phyloP scores from a whole-genome alignment of 805 yeast genomes.

The Kodamaea leandrae region DNA sequence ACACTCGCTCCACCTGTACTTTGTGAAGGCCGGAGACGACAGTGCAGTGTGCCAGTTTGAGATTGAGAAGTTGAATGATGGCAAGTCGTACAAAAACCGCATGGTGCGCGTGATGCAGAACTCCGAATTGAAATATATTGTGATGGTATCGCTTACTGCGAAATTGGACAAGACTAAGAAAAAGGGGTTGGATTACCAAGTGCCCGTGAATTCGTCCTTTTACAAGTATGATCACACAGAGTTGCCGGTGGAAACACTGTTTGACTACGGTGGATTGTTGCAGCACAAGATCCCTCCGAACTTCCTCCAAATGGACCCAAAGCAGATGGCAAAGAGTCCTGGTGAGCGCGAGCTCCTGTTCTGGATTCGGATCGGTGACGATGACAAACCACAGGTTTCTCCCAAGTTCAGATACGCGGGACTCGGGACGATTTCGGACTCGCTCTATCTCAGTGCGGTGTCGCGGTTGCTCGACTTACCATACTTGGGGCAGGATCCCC shows the following conservation, averaged over 20 bases:
- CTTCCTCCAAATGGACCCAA: constrained; percentile 21
- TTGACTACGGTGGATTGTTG: constrained; percentile 16
- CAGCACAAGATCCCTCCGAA: constrained; percentile 30
- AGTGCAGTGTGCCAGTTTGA: constrained; percentile 26
- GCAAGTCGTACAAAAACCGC: constrained; percentile 36
- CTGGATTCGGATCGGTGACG: constrained; percentile 30
- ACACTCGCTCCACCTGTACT: constrained; percentile 40
- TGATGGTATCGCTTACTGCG: constrained; percentile 35
- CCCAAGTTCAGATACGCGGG: constrained; percentile 28
- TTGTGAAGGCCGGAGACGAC: constrained; percentile 39
- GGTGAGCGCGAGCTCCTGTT: constrained; percentile 33
- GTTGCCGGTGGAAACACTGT: constrained; percentile 14
- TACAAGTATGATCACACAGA: constrained; percentile 22
- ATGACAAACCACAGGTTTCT: constrained; percentile 9
- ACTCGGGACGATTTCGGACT: constrained; percentile 33
- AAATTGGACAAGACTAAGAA: constrained; percentile 18
- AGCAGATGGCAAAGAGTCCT: constrained; percentile 24
- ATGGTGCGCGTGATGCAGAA: constrained; percentile 30
- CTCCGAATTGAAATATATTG: constrained; percentile 28
- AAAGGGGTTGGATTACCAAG: constrained; percentile 25
- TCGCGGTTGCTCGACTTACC: constrained; percentile 31
- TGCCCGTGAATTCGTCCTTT: constrained; percentile 21
- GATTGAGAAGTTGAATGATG: constrained; percentile 35
- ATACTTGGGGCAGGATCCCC: constrained; percentile 8
- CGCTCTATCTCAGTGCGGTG: constrained; percentile 29